Evolutionary conservation across 352 stramenopile genomes (phyloP), one percentile per base, ranked within the genome.

Genomic region (Phytopythium aichiense): DNA sequence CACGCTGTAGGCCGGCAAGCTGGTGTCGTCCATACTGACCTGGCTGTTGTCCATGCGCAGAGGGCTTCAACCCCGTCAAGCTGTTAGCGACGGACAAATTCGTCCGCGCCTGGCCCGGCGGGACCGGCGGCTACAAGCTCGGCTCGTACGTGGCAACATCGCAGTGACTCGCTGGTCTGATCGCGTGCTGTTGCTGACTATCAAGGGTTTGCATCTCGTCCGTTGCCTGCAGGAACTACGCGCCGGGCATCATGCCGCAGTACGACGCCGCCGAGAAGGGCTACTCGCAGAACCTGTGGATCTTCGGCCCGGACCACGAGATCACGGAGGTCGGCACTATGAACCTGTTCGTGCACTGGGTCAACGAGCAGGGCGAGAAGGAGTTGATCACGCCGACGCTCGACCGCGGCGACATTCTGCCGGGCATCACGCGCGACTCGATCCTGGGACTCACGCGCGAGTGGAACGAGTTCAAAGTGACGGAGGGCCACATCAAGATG

Each of bases 281-380:
- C 11, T 97, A 94, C 78, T 89, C 88, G 43, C 94, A 48, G 78
- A 94, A 92, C 68, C 76, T 99, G 56, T 99, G 96, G 96, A 79
- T 99, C 61, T 98, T 98, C 73, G 95, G 96, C 13, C 81, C 94
- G 0, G 86, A 99, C 51, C 80, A 98, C 62, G 75, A 91, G 28
- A 87, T 95, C 56, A 95, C 86, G 4, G 86, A 95, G 66, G 86
- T 91, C 22, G 96, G 96, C 54, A 96, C 96, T 4, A 99, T 99
- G 97, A 99, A 99, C 79, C 79, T 99, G 45, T 99, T 99, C 71
- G 92, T 99, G 67, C 88, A 98, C 68, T 94, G 94, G 79, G 81
- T 84, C 54, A 98, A 98, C 66, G 87, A 98, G 60, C 69, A 97
- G 7, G 92, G 89, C 60, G 84, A 92, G 63, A 86, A 94, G 64